Percentiles rank a stretch among this genome's conserved stretches.
Evolutionary conservation across 2,329 filamentous ascomycete species (phyloP).

Genomic region (Boeremia exigua): DNA sequence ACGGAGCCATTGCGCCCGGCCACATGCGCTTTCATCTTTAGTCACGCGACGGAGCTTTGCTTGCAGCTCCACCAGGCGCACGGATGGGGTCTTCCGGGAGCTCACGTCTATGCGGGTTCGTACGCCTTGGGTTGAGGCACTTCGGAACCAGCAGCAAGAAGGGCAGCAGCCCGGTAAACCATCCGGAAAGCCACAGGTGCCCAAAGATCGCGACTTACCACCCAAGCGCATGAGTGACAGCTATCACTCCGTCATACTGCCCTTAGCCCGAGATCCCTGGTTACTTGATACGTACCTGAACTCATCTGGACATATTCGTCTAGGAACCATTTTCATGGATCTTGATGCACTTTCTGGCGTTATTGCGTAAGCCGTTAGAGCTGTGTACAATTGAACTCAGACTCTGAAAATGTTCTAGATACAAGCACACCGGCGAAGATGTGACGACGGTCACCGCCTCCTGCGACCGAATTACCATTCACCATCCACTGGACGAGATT

Average conservation of each 20-base stretch:
- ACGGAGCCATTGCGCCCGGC: slow-evolving; percentile 11
- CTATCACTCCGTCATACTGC: slow-evolving; percentile 72
- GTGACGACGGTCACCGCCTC: slow-evolving; percentile 70
- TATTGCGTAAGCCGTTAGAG: slow-evolving; percentile 67
- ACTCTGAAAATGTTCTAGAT: slow-evolving; percentile 44
- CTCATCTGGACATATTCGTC: slow-evolving; percentile 72
- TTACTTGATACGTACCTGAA: slow-evolving; percentile 80
- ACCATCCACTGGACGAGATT: slow-evolving; percentile 75
- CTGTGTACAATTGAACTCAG: slow-evolving; percentile 50
- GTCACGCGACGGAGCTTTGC: slow-evolving; percentile 29
- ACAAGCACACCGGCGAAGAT: slow-evolving; percentile 71
- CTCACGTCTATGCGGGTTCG: slow-evolving; percentile 56
- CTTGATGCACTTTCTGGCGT: slow-evolving; percentile 78
- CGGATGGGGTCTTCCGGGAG: slow-evolving; percentile 67
- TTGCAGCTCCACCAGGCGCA: slow-evolving; percentile 38
- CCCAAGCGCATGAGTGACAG: slow-evolving; percentile 75
- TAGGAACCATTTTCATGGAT: slow-evolving; percentile 80
- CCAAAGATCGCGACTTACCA: slow-evolving; percentile 61
- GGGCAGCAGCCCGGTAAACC: slow-evolving; percentile 37
- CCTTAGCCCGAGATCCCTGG: slow-evolving; percentile 76
- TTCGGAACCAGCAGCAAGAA: slow-evolving; percentile 58
- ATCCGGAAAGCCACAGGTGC: slow-evolving; percentile 43
- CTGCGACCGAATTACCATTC: slow-evolving; percentile 69
- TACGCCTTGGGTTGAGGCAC: slow-evolving; percentile 73
- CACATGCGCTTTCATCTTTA: background rate